phyloP scores from a whole-genome alignment of 2,329 filamentous ascomycete species.

The Xylaria sp. region DNA sequence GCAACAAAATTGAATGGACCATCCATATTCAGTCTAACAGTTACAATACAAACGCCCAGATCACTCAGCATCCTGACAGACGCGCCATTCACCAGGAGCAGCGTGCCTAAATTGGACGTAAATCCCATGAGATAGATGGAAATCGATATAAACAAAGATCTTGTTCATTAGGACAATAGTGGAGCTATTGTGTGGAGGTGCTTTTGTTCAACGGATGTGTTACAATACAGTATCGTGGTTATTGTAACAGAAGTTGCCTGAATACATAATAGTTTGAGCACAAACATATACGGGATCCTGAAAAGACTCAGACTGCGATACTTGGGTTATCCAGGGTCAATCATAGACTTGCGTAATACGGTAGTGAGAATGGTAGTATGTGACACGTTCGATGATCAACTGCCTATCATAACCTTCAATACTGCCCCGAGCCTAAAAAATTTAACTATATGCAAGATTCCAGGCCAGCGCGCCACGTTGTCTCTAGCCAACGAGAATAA shows the following conservation, averaged over 20 bases:
- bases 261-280: too few relatives aligned
- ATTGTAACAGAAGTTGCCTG: too few relatives aligned
- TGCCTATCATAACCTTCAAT: conserved; percentile 33
- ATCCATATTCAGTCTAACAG: neutral
- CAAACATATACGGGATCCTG: too few relatives aligned
- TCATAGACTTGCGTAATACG: neutral
- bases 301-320: too few relatives aligned
- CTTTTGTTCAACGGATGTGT: too few relatives aligned
- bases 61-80: neutral
- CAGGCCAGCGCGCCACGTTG: conserved; percentile 13
- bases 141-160: neutral
- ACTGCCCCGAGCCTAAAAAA: conserved; percentile 12
- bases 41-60: neutral
- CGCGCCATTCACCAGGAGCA: neutral
- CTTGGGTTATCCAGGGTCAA: neutral
- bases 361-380: neutral
- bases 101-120: neutral
- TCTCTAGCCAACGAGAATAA: conserved; percentile 33
- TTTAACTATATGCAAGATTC: conserved; percentile 27
- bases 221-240: too few relatives aligned
- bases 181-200: too few relatives aligned
- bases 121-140: neutral
- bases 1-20: neutral
- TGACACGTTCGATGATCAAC: conserved; percentile 2
- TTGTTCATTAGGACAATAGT: neutral